These are phyloP conservation scores for Dichotomocladium elegans DNA, from an alignment of 371 early-diverging fungal genomes.

Conservation along the genomic window DNA sequence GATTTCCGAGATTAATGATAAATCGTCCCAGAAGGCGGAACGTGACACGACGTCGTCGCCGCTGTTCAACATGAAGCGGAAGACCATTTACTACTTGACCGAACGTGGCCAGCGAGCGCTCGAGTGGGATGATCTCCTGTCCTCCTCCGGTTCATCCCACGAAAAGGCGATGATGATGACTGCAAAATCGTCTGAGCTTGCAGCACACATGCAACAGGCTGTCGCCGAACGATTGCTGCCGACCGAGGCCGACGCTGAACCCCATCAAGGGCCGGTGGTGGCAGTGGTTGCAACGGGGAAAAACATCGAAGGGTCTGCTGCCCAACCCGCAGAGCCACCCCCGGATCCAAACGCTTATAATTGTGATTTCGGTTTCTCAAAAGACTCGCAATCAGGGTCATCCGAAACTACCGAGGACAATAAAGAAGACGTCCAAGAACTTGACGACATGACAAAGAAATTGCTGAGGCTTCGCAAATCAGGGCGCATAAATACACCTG, in stretches of 20 bases:
- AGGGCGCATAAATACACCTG: neutral
- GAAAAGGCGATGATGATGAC: too few relatives aligned
- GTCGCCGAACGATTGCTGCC: constrained; percentile 6
- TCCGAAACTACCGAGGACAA: neutral
- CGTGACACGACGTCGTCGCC: too few relatives aligned
- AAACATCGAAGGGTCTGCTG: too few relatives aligned
- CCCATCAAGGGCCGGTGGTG: too few relatives aligned
- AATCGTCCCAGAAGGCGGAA: constrained; percentile 41
- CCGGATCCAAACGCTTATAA: constrained; percentile 3
- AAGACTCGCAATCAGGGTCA: neutral
- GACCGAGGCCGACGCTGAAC: constrained; percentile 4
- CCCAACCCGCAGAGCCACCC: neutral
- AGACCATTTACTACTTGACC: constrained; percentile 56
- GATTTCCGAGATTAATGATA: constrained; percentile 49
- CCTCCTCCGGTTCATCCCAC: too few relatives aligned
- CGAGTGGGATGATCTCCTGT: constrained; percentile 52
- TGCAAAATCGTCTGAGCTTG: too few relatives aligned
- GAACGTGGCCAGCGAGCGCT: constrained; percentile 44
- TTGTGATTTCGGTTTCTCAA: constrained; percentile 10
- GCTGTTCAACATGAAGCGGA: constrained; percentile 44
- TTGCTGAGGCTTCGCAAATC: neutral
- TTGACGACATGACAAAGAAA: constrained; percentile 6
- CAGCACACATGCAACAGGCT: neutral
- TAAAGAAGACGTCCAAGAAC: neutral
- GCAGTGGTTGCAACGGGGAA: constrained; percentile 1